Evolutionary conservation across 208 protist genomes (phyloP), one percentile per base, ranked within the genome.

Genomic region (Wallacemonas sp.): DNA sequence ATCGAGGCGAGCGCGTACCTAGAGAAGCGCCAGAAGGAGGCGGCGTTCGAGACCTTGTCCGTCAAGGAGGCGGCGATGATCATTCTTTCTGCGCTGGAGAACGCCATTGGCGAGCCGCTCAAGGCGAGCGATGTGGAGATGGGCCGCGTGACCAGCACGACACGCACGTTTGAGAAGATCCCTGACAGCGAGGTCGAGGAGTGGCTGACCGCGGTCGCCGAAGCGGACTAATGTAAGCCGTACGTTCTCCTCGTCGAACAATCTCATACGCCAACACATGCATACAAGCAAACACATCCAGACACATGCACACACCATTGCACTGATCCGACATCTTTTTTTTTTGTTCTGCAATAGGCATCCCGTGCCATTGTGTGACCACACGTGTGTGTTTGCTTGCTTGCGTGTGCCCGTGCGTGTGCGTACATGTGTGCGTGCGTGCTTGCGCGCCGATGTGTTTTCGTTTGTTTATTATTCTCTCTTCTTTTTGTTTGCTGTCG

Each of bases 1-100:
- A 88, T 94, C 67, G 98, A 99, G 74, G 95, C 96, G 8, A 97
- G 72, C 66, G 98, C 98, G 18, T 97, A 95, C 65, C 78, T 99
- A 16, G 97, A 99, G 72, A 99, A 99, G 89, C 94, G 94, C 20
- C 87, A 98, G 72, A 98, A 98, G 77, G 70, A 64, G 48, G 85
- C 84, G 20, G 79, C 86, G 4, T 89, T 97, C 61, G 79, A 96
- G 32, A 77, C 76, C 0, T 82, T 96, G 2, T 61, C 79, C 8
- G 73, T 93, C 74, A 83, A 85, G 67, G 82, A 96, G 45, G 83
- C 84, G 5, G 84, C 91, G 16, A 94, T 94, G 87, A 84, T 92
- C 39, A 87, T 86, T 2, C 82, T 96, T 38, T 66, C 84, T 2
- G 91, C 88, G 20, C 68, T 96, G 41, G 86, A 96, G 77, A 84